phyloP scores from a whole-genome alignment of 257 asterid species.

The Salvia rosmarinus region DNA sequence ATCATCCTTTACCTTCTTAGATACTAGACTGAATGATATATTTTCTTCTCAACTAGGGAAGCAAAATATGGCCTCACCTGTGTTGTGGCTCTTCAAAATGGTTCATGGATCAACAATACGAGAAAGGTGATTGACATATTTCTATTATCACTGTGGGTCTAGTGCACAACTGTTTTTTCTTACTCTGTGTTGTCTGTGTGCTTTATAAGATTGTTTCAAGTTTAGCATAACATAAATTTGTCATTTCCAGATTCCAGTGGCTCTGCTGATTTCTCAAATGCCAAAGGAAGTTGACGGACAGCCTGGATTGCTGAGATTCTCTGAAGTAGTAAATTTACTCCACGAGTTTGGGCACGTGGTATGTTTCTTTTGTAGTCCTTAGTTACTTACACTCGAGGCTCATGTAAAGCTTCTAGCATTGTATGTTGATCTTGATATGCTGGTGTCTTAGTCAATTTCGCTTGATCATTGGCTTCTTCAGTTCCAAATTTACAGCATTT shows the following conservation, averaged over 20 bases:
- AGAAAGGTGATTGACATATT: slow-evolving; percentile 60
- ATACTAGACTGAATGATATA: slow-evolving; percentile 31
- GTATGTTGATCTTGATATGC: background rate
- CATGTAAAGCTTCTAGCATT: slow-evolving; percentile 23
- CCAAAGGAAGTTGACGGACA: slow-evolving; percentile 70
- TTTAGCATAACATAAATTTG: slow-evolving; percentile 29
- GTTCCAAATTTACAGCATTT: slow-evolving; percentile 1
- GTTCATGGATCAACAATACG: slow-evolving; percentile 50
- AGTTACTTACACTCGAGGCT: background rate
- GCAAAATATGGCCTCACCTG: slow-evolving; percentile 92
- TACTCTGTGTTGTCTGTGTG: too few relatives aligned
- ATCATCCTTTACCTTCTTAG: slow-evolving; percentile 13
- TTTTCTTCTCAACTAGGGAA: slow-evolving; percentile 59
- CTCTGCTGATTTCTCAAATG: slow-evolving; percentile 77
- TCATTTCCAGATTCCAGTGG: slow-evolving; percentile 75
- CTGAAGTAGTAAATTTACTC: slow-evolving; percentile 84
- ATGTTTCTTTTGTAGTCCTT: slow-evolving; percentile 35
- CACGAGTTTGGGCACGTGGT: slow-evolving; percentile 99
- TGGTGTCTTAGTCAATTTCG: slow-evolving; percentile 10
- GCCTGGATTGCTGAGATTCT: slow-evolving; percentile 77
- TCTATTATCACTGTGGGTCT: background rate
- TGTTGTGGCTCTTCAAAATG: slow-evolving; percentile 88
- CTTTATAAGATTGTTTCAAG: slow-evolving; percentile 16
- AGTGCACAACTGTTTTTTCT: background rate
- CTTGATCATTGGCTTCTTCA: background rate